These are phyloP conservation scores for Solanum hybrid DNA, from an alignment of 305 asterid species.

Conservation along the genomic window DNA sequence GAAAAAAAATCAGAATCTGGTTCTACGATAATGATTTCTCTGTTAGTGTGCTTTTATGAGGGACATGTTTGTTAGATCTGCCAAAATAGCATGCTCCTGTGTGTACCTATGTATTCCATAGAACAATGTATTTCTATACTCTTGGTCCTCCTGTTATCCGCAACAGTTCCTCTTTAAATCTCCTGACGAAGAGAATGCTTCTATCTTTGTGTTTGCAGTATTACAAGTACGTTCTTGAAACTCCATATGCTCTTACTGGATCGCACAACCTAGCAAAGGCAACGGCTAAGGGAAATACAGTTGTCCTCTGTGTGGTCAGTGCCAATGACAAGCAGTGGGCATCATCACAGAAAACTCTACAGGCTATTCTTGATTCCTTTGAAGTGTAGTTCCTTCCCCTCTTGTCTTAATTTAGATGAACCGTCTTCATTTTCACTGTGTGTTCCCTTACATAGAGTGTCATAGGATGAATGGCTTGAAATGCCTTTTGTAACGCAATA, in stretches of 20 bases:
- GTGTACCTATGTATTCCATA: background rate
- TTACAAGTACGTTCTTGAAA: constrained; percentile 73
- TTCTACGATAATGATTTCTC: background rate
- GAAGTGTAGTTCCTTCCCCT: constrained; percentile 29
- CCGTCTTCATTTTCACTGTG: background rate
- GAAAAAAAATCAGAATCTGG: background rate
- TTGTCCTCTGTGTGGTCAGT: constrained; percentile 79
- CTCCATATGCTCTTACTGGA: constrained; percentile 89
- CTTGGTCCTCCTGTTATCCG: background rate
- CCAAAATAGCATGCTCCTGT: background rate
- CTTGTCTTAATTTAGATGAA: background rate
- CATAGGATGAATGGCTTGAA: background rate
- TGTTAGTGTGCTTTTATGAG: background rate
- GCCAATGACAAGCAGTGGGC: constrained; percentile 62
- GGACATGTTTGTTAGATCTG: background rate
- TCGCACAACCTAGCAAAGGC: constrained; percentile 84
- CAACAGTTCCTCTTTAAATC: background rate
- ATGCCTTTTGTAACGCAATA: background rate
- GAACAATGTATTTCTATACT: background rate
- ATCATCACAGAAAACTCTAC: constrained; percentile 49
- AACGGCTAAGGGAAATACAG: constrained; percentile 93
- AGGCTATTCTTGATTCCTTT: constrained; percentile 77
- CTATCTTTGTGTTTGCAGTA: constrained; percentile 38
- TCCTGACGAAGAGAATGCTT: background rate
- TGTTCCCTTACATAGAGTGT: background rate